Conservation (phyloP, 2,329 filamentous ascomycete genomes). For the Emericellopsis atlantica region DNA sequence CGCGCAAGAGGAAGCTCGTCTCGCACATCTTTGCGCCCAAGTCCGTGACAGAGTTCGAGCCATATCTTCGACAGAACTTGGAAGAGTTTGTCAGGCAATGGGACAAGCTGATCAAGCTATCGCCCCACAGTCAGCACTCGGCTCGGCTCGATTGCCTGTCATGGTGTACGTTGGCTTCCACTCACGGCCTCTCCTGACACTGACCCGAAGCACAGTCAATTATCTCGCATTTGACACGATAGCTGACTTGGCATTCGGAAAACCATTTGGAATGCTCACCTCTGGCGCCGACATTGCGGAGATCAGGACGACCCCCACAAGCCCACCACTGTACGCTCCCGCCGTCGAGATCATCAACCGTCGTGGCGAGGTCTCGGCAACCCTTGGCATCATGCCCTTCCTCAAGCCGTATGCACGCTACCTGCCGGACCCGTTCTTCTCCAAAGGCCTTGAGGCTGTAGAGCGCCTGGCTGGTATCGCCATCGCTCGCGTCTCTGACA, state of each 20-base stretch:
- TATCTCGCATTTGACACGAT: conserved; percentile 42
- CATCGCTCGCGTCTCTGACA: conserved; percentile 64
- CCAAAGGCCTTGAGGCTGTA: conserved; percentile 59
- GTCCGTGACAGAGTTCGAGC: conserved; percentile 72
- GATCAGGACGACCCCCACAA: conserved; percentile 48
- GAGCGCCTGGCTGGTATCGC: conserved; percentile 79
- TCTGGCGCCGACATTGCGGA: conserved; percentile 67
- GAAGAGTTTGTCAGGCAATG: conserved; percentile 62
- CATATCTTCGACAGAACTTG: conserved; percentile 74
- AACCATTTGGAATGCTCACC: conserved; percentile 54
- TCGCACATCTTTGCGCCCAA: conserved; percentile 80
- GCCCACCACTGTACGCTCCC: conserved; percentile 54
- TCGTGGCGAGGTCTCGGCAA: conserved; percentile 72
- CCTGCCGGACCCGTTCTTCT: conserved; percentile 74
- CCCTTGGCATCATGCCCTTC: conserved; percentile 60
- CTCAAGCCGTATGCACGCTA: conserved; percentile 73
- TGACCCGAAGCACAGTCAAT: conserved; percentile 29
- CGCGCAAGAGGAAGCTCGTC: conserved; percentile 79
- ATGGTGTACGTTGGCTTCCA: conserved; percentile 39
- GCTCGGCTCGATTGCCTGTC: conserved; percentile 60
- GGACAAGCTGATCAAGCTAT: conserved; percentile 43
- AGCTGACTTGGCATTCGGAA: conserved; percentile 35
- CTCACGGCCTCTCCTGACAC: conserved; percentile 60
- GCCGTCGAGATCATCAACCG: conserved; percentile 85
- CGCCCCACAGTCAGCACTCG: conserved; percentile 1